Base-by-base conservation (phyloP, 2,329 filamentous ascomycete genomes). In the Lecanicillium sp. region DNA sequence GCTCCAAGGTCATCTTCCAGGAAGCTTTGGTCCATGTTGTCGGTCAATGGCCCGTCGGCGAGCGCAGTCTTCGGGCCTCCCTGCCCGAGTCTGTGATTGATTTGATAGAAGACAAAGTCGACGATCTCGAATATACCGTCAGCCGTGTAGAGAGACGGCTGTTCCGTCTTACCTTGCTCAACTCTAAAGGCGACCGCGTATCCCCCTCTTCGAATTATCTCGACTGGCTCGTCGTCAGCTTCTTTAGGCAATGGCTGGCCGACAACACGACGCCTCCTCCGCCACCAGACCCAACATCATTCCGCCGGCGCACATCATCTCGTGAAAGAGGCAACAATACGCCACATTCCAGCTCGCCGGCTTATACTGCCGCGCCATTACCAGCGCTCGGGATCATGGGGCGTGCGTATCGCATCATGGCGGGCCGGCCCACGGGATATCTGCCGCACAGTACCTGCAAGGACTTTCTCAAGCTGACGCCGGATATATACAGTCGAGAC, bases 11-110 rank as follows among this genome's bases (percentile, higher is more conserved):
- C 48, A 88, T 89, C 37, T 89, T 88, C 52, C 78, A 84, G 47
- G 84, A 96, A 64, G 87, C 89, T 0, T 70, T 96, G 35, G 85
- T 95, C 37, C 90, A 96, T 53, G 87, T 95, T 0, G 89, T 95
- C 1, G 90, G 90, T 3, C 86, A 94, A 57, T 96, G 90, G 90
- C 89, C 90, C 0, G 69, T 77, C 1, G 87, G 83, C 13, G 77
- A 88, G 50, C 76, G 83, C 18, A 85, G 85, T 50, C 74, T 95
- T 27, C 79, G 85, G 41, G 72, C 76, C 43, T 71, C 82, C 20
- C 70, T 94, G 29, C 85, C 89, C 1, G 76, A 82, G 18, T 59
- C 75, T 0, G 86, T 95, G 1, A 68, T 95, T 9, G 88, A 95
- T 49, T 72, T 95, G 27, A 94, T 95, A 45, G 86, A 95, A 58